Evolutionary conservation across 495 filamentous ascomycete species (phyloP).

Genomic region (Xylaria venustula): DNA sequence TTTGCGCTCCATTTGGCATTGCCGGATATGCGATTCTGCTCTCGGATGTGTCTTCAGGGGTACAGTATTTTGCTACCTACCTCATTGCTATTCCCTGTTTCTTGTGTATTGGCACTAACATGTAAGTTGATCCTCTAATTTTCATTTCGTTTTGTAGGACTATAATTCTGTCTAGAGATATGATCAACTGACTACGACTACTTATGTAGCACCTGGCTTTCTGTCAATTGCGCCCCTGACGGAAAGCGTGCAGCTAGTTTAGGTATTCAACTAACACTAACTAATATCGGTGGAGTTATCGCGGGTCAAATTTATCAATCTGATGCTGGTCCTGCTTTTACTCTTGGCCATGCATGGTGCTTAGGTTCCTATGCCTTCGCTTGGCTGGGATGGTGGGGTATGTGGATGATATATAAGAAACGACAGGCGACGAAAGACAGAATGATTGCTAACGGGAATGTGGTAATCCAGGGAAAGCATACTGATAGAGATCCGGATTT

Average conservation of each 20-base stretch:
- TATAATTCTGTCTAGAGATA: too few species aligned
- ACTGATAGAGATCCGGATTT: constrained; percentile 25
- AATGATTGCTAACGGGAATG: constrained; percentile 6
- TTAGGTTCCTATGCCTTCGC: constrained; percentile 26
- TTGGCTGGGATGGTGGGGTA: constrained; percentile 27
- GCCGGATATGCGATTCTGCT: constrained; percentile 66
- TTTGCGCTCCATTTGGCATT: constrained; percentile 55
- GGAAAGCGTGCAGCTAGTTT: constrained; percentile 44
- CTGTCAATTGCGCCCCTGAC: constrained; percentile 41
- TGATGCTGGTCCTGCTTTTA: constrained; percentile 26
- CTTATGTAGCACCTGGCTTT: constrained; percentile 52
- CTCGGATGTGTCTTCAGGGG: constrained; percentile 45
- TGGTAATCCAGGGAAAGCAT: constrained; percentile 4
- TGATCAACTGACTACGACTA: background rate
- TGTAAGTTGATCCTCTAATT: background rate
- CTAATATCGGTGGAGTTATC: constrained; percentile 41
- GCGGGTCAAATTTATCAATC: constrained; percentile 34
- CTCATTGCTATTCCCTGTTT: constrained; percentile 55
- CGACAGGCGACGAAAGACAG: constrained; percentile 22
- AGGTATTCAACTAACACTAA: constrained; percentile 37
- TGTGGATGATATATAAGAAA: constrained; percentile 22
- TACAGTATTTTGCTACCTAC: constrained; percentile 64
- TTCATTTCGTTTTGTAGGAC: too few species aligned
- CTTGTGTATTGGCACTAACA: constrained; percentile 21
- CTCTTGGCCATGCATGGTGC: constrained; percentile 32